These are phyloP conservation scores for Monosporascus sp. DNA, from an alignment of 2,329 filamentous ascomycete species.

Conservation along the genomic window DNA sequence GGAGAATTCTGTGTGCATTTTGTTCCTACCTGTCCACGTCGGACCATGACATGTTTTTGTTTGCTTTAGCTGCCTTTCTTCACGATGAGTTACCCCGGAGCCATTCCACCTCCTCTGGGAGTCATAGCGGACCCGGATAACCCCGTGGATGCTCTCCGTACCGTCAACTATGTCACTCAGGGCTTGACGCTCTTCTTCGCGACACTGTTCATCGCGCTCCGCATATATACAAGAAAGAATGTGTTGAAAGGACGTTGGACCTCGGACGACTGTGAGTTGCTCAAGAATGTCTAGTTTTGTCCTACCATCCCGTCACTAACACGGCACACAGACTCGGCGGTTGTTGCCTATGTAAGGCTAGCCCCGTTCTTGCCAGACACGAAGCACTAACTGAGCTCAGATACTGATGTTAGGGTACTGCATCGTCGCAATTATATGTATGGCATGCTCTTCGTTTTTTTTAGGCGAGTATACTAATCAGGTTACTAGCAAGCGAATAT, in stretches of 20 bases:
- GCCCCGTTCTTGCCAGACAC: neutral
- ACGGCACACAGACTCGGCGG: neutral
- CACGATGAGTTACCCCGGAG: conserved; percentile 9
- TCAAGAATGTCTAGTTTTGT: neutral
- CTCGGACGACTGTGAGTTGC: conserved; percentile 23
- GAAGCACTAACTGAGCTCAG: conserved; percentile 5
- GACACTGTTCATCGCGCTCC: conserved; percentile 19
- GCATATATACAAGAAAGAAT: conserved; percentile 20
- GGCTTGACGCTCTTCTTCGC: conserved; percentile 21
- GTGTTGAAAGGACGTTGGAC: conserved; percentile 11
- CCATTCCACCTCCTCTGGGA: conserved; percentile 20
- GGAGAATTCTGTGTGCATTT: too few relatives aligned
- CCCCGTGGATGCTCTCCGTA: conserved; percentile 22
- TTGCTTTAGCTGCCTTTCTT: neutral
- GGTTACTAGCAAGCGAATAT: conserved; percentile 17
- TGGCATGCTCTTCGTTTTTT: neutral
- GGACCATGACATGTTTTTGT: neutral
- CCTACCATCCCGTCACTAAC: neutral
- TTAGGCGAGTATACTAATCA: neutral
- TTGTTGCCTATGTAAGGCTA: neutral
- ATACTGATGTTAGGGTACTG: conserved; percentile 25
- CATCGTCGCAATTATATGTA: conserved; percentile 18
- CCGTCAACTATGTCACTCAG: conserved; percentile 23
- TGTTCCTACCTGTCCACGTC: neutral
- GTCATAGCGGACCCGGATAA: conserved; percentile 19